phyloP scores from a whole-genome alignment of 2,329 filamentous ascomycete genomes.

The Mariannaea sp. region DNA sequence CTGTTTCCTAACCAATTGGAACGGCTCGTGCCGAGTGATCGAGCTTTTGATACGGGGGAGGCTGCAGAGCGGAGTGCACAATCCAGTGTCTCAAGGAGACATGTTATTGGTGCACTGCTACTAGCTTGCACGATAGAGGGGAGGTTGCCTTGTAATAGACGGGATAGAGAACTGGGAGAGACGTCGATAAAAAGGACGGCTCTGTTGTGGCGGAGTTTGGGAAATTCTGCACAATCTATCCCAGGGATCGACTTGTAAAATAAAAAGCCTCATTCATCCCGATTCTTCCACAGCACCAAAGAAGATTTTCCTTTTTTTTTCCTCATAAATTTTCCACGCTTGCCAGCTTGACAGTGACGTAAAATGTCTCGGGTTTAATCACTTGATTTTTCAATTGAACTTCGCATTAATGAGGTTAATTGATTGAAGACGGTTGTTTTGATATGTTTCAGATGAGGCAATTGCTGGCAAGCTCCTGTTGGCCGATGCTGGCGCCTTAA shows the following conservation, averaged over 20 bases:
- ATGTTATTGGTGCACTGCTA: slow-evolving; percentile 34
- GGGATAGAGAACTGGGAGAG: slow-evolving; percentile 48
- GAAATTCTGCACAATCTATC: slow-evolving; percentile 42
- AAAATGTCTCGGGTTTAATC: slow-evolving; percentile 5
- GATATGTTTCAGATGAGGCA: slow-evolving; percentile 33
- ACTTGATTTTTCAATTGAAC: slow-evolving; percentile 29
- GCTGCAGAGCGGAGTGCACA: slow-evolving; percentile 36
- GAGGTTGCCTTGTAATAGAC: slow-evolving; percentile 48
- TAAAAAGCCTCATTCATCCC: slow-evolving; percentile 50
- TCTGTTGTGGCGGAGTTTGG: slow-evolving; percentile 45
- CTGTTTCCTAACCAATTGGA: slow-evolving; percentile 40
- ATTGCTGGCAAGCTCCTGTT: slow-evolving; percentile 40
- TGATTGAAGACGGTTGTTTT: slow-evolving; percentile 17
- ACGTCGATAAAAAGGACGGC: slow-evolving; percentile 41
- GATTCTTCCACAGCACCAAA: slow-evolving; percentile 42
- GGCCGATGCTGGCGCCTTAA: slow-evolving; percentile 37
- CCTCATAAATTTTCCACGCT: slow-evolving; percentile 13
- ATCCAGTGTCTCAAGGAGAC: slow-evolving; percentile 36
- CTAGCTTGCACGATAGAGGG: slow-evolving; percentile 43
- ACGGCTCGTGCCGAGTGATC: slow-evolving; percentile 45
- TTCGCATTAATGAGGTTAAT: slow-evolving; percentile 25
- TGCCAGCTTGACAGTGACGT: slow-evolving; percentile 15
- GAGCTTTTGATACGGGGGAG: slow-evolving; percentile 41
- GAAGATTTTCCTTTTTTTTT: slow-evolving; percentile 39
- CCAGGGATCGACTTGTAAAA: slow-evolving; percentile 49